These are phyloP conservation scores for Saxispiralis lemnorum DNA, from an alignment of 495 filamentous ascomycete genomes.

Conservation along the genomic window DNA sequence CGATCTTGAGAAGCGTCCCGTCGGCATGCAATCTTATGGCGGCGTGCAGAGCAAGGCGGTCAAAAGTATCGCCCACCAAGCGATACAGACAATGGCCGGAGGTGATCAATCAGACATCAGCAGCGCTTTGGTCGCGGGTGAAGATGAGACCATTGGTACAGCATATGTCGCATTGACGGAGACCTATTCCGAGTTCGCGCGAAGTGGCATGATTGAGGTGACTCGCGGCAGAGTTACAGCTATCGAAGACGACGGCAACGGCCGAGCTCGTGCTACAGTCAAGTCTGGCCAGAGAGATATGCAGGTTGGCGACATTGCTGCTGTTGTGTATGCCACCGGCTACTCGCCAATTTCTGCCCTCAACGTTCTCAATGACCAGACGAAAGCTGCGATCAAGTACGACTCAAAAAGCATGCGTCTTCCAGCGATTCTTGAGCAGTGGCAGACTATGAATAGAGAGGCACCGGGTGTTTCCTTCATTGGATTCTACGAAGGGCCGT, in stretches of 20 bases:
- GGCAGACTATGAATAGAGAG: slow-evolving; percentile 39
- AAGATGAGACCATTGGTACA: slow-evolving; percentile 26
- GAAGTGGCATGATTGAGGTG: slow-evolving; percentile 41
- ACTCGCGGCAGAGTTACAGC: slow-evolving; percentile 24
- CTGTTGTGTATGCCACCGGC: slow-evolving; percentile 60
- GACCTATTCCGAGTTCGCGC: slow-evolving; percentile 53
- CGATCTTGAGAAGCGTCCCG: slow-evolving; percentile 43
- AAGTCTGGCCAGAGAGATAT: slow-evolving; percentile 20
- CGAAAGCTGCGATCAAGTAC: slow-evolving; percentile 36
- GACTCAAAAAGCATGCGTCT: slow-evolving; percentile 37
- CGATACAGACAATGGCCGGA: slow-evolving; percentile 32
- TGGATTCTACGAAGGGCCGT: slow-evolving; percentile 71
- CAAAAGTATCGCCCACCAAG: slow-evolving; percentile 4
- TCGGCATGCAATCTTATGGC: slow-evolving; percentile 12
- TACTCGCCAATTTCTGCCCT: slow-evolving; percentile 47
- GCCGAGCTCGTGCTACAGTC: slow-evolving; percentile 17
- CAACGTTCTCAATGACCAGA: slow-evolving; percentile 38
- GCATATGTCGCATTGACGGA: slow-evolving; percentile 54
- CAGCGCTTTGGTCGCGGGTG: slow-evolving; percentile 20
- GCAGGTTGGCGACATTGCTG: slow-evolving; percentile 38
- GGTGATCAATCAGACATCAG: slow-evolving; percentile 41
- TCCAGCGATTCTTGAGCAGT: slow-evolving; percentile 51
- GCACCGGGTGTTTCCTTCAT: slow-evolving; percentile 59
- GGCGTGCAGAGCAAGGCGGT: slow-evolving; percentile 5
- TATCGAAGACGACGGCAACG: slow-evolving; percentile 17